Percentiles rank a stretch among this genome's conserved stretches.
Conservation (phyloP, 192 early-diverging fungal genomes). For the Diversispora eburnea region DNA sequence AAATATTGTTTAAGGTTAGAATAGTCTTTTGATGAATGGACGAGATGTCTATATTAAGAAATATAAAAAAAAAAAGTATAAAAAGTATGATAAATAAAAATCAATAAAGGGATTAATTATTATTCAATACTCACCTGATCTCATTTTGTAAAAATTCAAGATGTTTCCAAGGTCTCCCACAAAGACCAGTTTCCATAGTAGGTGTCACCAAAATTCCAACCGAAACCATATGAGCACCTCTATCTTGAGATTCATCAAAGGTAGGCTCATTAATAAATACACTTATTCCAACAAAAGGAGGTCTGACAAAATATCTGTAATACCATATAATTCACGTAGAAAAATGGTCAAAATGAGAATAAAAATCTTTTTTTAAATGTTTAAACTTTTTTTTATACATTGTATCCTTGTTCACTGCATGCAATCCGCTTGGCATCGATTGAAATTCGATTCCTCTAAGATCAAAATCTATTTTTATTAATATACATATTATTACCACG, state of each 20-base stretch:
- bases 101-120: background rate
- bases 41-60: slow-evolving; percentile 6
- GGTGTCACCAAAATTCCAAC: slow-evolving; percentile 48
- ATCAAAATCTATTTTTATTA: slow-evolving; percentile 38
- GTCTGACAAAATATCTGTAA: slow-evolving; percentile 48
- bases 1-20: slow-evolving; percentile 24
- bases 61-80: background rate
- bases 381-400: slow-evolving; percentile 39
- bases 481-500: background rate
- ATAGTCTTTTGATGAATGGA: slow-evolving; percentile 16
- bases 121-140: slow-evolving; percentile 34
- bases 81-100: background rate
- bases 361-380: background rate
- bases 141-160: slow-evolving; percentile 37
- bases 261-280: slow-evolving; percentile 42
- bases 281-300: slow-evolving; percentile 41
- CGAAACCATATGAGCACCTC: slow-evolving; percentile 53
- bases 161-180: slow-evolving; percentile 52
- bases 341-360: background rate
- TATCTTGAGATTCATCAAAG: slow-evolving; percentile 33
- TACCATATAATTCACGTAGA: background rate
- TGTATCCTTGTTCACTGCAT: slow-evolving; percentile 43
- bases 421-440: slow-evolving; percentile 56
- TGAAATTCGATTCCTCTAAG: slow-evolving; percentile 50
- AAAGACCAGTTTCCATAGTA: slow-evolving; percentile 39